These are phyloP conservation scores for Zygosaccharomyces pseudorouxii DNA, from an alignment of 805 yeast species.

Conservation along the genomic window DNA sequence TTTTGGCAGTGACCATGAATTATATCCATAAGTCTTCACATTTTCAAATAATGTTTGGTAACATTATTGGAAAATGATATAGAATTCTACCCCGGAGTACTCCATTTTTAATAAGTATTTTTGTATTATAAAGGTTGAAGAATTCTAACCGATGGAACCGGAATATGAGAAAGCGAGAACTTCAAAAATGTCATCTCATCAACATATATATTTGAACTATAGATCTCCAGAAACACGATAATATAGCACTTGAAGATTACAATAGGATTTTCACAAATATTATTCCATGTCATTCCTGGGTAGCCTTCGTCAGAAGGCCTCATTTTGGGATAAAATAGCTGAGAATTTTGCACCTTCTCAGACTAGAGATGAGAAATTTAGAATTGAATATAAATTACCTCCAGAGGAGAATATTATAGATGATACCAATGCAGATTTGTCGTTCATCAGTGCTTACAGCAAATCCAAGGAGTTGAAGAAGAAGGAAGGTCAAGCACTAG, in stretches of 20 bases:
- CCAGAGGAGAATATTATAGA: constrained; percentile 59
- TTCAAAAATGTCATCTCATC: neutral
- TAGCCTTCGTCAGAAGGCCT: constrained; percentile 44
- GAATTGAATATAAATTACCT: constrained; percentile 66
- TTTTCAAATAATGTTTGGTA: too few relatives aligned
- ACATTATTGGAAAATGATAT: too few relatives aligned
- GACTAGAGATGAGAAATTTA: constrained; percentile 65
- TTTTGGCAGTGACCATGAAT: too few relatives aligned
- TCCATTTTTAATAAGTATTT: neutral
- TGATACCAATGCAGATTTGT: constrained; percentile 64
- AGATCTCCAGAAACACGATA: neutral
- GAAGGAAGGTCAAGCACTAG: constrained; percentile 20
- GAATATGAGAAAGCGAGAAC: neutral
- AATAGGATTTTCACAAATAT: neutral
- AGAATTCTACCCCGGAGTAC: neutral
- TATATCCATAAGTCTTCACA: too few relatives aligned
- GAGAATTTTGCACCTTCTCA: constrained; percentile 39
- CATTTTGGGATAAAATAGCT: constrained; percentile 40
- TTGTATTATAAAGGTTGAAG: neutral
- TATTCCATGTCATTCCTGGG: constrained; percentile 43
- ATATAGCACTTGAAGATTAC: neutral
- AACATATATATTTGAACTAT: neutral
- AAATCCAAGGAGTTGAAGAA: constrained; percentile 13
- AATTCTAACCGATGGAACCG: neutral
- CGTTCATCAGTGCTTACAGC: constrained; percentile 29